Evolutionary conservation across 495 filamentous ascomycete species (phyloP).

Genomic region (Chaetomium cochliodes): DNA sequence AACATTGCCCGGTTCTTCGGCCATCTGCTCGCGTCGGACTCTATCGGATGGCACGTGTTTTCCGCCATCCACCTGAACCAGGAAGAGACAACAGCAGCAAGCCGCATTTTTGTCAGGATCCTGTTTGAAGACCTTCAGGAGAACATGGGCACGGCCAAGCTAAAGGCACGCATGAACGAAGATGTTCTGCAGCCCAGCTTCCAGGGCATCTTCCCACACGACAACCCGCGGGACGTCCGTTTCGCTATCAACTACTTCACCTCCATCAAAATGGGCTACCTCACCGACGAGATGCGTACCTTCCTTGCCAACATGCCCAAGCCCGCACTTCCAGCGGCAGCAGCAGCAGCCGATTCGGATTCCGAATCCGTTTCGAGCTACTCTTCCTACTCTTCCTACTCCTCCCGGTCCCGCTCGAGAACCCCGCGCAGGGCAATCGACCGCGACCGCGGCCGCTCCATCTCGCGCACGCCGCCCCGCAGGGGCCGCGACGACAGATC

Average conservation of each 20-base stretch:
- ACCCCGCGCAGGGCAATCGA: slow-evolving; percentile 28
- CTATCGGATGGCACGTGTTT: slow-evolving; percentile 88
- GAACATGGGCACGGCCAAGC: slow-evolving; percentile 75
- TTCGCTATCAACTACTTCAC: slow-evolving; percentile 99
- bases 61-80: slow-evolving; percentile 86
- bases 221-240: slow-evolving; percentile 83
- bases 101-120: slow-evolving; percentile 97
- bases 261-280: slow-evolving; percentile 86
- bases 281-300: slow-evolving; percentile 95
- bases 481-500: slow-evolving; percentile 35
- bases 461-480: slow-evolving; percentile 44
- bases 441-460: slow-evolving; percentile 31
- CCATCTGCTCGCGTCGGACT: slow-evolving; percentile 81
- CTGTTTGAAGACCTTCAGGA: slow-evolving; percentile 90
- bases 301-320: slow-evolving; percentile 82
- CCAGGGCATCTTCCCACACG: slow-evolving; percentile 83
- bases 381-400: slow-evolving; percentile 62
- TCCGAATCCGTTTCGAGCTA: slow-evolving; percentile 65
- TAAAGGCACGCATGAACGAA: slow-evolving; percentile 74
- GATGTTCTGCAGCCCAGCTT: slow-evolving; percentile 74
- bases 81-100: slow-evolving; percentile 92
- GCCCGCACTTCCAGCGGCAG: slow-evolving; percentile 67
- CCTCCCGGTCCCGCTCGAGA: slow-evolving; percentile 46
- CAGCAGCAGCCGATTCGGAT: slow-evolving; percentile 53
- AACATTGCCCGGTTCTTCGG: slow-evolving; percentile 96